Conservation (phyloP, 2,329 filamentous ascomycete genomes). For the Chrysoporthe puriensis region DNA sequence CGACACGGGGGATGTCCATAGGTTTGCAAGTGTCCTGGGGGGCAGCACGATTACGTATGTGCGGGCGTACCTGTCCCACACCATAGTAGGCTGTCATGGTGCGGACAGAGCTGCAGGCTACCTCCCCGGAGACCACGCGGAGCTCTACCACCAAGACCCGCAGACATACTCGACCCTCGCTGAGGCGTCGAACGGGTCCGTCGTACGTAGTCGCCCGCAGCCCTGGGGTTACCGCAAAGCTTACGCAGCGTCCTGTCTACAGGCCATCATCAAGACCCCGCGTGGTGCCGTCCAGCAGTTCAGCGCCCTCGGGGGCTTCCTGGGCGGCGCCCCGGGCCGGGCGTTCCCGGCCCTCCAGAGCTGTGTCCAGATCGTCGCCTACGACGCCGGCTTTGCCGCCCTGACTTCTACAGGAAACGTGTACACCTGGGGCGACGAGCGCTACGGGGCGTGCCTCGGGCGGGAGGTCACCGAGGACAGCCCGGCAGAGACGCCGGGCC, state of each 20-base stretch:
- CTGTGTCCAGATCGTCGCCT: conserved; percentile 49
- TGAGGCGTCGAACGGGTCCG: conserved; percentile 36
- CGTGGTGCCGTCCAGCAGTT: conserved; percentile 37
- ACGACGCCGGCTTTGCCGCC: conserved; percentile 54
- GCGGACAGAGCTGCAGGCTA: conserved; percentile 28
- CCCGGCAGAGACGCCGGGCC: conserved; percentile 49
- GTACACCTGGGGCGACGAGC: conserved; percentile 60
- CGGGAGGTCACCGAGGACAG: conserved; percentile 49
- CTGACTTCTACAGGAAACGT: conserved; percentile 50
- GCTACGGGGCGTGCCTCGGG: conserved; percentile 61
- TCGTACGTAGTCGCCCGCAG: conserved; percentile 34
- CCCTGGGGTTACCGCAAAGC: not conserved
- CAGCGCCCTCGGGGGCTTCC: conserved; percentile 26
- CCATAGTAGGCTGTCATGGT: conserved; percentile 32
- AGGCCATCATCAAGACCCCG: conserved; percentile 18
- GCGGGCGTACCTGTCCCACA: conserved; percentile 47
- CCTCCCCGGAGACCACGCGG: conserved; percentile 25
- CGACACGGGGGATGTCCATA: conserved; percentile 50
- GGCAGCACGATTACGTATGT: conserved; percentile 42
- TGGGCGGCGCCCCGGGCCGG: conserved; percentile 14
- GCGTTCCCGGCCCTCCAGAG: conserved; percentile 33
- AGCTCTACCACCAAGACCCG: conserved; percentile 9
- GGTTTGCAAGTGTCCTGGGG: conserved; percentile 49
- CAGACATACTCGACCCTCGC: conserved; percentile 28
- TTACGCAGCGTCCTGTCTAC: no score